phyloP scores from a whole-genome alignment of 768 basidiomycete genomes.

The Amanita exitialis region DNA sequence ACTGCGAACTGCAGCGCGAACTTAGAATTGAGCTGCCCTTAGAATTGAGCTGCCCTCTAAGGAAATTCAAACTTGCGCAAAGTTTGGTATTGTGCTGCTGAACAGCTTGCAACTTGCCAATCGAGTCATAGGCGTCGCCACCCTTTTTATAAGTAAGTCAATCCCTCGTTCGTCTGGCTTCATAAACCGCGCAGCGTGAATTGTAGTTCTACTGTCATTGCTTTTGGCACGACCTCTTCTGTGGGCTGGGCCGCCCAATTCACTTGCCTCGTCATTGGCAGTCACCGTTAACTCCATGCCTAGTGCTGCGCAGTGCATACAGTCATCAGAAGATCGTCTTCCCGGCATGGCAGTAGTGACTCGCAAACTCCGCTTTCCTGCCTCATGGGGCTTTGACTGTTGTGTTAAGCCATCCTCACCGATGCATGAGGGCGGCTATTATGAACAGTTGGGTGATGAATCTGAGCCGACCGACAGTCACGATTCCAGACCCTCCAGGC shows the following conservation, averaged over 20 bases:
- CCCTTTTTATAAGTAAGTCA: too few relatives aligned
- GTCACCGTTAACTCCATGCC: not conserved
- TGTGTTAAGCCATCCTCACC: not conserved
- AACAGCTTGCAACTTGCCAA: too few relatives aligned
- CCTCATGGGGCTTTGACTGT: not conserved
- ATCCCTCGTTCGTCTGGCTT: not conserved
- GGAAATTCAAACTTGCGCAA: too few relatives aligned
- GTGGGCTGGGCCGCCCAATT: not conserved
- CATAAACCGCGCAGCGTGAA: not conserved
- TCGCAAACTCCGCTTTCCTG: not conserved
- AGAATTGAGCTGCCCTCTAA: too few relatives aligned
- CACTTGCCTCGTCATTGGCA: not conserved
- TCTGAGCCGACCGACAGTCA: constrained; percentile 40
- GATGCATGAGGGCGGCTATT: not conserved
- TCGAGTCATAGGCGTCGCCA: too few relatives aligned
- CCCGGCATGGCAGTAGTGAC: not conserved
- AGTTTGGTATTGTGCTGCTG: too few relatives aligned
- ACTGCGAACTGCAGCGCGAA: too few relatives aligned
- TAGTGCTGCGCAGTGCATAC: not conserved
- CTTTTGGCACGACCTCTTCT: not conserved
- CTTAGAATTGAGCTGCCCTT: too few relatives aligned
- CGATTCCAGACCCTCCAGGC: constrained; percentile 47
- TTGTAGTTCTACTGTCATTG: not conserved
- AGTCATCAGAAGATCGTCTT: constrained; percentile 1
- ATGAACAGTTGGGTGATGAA: constrained; percentile 19